Conservation (phyloP, 129 eudicot species). For the Flaveria trinervia region DNA sequence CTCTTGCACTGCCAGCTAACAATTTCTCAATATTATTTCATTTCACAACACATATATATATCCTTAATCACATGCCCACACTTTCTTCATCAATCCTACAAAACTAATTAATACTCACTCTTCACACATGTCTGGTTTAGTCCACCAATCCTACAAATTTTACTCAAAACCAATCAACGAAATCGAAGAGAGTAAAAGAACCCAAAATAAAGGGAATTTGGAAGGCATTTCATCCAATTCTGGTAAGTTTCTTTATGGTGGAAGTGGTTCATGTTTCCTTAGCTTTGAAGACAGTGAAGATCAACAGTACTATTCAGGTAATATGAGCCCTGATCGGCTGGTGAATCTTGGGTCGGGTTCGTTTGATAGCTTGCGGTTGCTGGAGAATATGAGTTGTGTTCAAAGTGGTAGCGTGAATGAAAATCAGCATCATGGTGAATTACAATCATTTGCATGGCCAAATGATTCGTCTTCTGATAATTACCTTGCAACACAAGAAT, state of each 20-base stretch:
- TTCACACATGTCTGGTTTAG: constrained; percentile 34
- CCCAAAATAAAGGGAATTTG: constrained; percentile 41
- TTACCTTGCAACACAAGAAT: constrained; percentile 44
- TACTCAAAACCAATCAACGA: constrained; percentile 33
- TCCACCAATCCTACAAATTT: constrained; percentile 39
- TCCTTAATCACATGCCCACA: constrained; percentile 28
- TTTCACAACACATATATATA: constrained; percentile 18
- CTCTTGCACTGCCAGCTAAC: constrained; percentile 63
- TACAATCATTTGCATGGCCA: constrained; percentile 61
- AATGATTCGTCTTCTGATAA: constrained; percentile 38
- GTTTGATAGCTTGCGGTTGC: constrained; percentile 35
- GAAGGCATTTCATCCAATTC: constrained; percentile 48
- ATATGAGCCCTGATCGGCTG: constrained; percentile 29
- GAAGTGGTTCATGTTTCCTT: constrained; percentile 56
- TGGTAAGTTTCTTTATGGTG: constrained; percentile 36
- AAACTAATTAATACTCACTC: constrained; percentile 41
- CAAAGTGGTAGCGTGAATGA: constrained; percentile 32
- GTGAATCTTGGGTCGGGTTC: constrained; percentile 38
- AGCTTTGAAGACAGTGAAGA: constrained; percentile 59
- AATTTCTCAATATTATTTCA: constrained; percentile 34
- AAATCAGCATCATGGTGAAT: constrained; percentile 31
- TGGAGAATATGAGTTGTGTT: constrained; percentile 44
- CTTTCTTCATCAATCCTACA: constrained; percentile 3
- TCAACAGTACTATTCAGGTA: constrained; percentile 31
- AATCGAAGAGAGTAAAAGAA: constrained; percentile 38